phyloP scores from a whole-genome alignment of 345 rosid species.

The Viola odorata region DNA sequence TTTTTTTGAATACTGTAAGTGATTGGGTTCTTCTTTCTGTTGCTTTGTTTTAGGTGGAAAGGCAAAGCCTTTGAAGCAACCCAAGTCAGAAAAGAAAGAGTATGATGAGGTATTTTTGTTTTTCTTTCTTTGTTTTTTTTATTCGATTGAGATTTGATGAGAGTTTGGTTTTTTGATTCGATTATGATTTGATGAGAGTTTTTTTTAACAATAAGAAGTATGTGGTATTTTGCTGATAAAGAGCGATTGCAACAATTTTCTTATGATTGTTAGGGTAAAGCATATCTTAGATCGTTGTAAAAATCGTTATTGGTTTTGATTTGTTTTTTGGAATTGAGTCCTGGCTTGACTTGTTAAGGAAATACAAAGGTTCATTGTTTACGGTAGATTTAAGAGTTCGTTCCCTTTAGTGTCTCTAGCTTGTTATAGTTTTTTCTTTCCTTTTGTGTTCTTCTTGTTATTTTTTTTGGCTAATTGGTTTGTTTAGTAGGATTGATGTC shows the following conservation, averaged over 20 bases:
- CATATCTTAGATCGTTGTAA: not conserved
- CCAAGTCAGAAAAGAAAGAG: constrained; percentile 60
- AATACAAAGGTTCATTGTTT: too few species aligned
- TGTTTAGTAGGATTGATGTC: too few species aligned
- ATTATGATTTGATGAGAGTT: not conserved
- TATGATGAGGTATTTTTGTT: constrained; percentile 62
- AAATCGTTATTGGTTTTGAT: too few species aligned
- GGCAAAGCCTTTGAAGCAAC: constrained; percentile 80
- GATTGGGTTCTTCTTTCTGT: not conserved
- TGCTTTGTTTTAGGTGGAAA: constrained; percentile 56
- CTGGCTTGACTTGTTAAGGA: too few species aligned
- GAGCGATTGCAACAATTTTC: not conserved
- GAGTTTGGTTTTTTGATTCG: not conserved
- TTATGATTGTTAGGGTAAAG: not conserved
- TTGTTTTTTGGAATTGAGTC: too few species aligned
- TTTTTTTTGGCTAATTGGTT: too few species aligned
- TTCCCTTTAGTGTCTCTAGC: too few species aligned
- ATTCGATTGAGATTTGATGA: not conserved
- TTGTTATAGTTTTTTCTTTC: too few species aligned
- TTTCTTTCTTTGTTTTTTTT: not conserved
- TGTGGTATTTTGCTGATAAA: not conserved
- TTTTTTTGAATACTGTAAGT: not conserved
- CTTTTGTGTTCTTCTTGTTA: too few species aligned
- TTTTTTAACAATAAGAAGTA: too few species aligned
- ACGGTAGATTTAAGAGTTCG: too few species aligned